Conservation (phyloP, 495 filamentous ascomycete genomes). For the Amorphotheca resinae region DNA sequence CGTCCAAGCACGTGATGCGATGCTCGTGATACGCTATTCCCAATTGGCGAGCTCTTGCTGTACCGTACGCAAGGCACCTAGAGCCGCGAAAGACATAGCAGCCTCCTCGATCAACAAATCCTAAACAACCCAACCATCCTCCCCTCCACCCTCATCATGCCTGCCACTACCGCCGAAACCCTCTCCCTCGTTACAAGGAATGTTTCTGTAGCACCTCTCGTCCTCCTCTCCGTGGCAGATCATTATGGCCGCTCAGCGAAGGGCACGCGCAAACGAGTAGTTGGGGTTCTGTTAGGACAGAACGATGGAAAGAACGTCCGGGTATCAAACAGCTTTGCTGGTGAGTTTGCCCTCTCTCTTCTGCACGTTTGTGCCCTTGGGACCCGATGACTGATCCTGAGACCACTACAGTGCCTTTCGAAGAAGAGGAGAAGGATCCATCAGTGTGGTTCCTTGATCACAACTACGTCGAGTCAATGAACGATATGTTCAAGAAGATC, state of each 20-base stretch:
- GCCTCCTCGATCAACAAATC: conserved; percentile 13
- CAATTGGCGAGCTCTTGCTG: conserved; percentile 2
- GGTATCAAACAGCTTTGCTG: conserved; percentile 97
- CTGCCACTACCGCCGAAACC: conserved; percentile 88
- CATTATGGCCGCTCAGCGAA: conserved; percentile 93
- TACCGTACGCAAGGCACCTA: too few relatives aligned
- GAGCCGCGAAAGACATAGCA: conserved; percentile 18
- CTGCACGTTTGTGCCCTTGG: conserved; percentile 2
- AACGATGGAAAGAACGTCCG: conserved; percentile 89
- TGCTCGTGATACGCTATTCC: conserved; percentile 2
- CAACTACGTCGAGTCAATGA: conserved; percentile 99
- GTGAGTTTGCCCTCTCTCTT: conserved; percentile 34
- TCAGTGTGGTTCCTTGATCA: conserved; percentile 99
- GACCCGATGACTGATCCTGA: not conserved
- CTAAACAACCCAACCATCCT: conserved; percentile 2
- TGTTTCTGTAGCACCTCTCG: conserved; percentile 94
- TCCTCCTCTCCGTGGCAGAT: conserved; percentile 95
- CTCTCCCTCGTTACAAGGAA: conserved; percentile 82
- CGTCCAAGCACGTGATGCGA: conserved; percentile 3
- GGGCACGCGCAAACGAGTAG: conserved; percentile 83
- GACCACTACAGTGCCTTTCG: conserved; percentile 67
- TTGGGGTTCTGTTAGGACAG: conserved; percentile 89
- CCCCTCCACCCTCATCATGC: conserved; percentile 46
- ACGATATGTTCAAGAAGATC: conserved; percentile 99
- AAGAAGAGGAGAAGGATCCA: conserved; percentile 96